A percentile compares a stretch with the other conserved stretches of the same genome.
These are phyloP conservation scores for Cruciata laevipes DNA, from an alignment of 257 asterid species.

Conservation along the genomic window DNA sequence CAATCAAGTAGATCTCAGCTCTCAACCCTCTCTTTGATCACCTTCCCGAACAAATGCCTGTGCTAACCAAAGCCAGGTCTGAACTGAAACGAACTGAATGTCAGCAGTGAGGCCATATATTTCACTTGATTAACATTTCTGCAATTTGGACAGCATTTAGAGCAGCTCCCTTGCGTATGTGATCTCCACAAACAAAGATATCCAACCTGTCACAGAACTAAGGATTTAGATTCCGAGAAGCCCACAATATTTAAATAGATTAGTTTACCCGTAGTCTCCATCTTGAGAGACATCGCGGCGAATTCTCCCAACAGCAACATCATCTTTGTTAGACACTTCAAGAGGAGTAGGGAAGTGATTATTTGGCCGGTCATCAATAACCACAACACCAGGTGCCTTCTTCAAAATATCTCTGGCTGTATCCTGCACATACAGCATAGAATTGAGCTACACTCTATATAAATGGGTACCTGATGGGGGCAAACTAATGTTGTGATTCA, in stretches of 20 bases:
- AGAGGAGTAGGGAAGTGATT: slow-evolving; percentile 86
- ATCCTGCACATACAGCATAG: slow-evolving; percentile 22
- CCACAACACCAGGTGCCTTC: slow-evolving; percentile 70
- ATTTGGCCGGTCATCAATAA: slow-evolving; percentile 73
- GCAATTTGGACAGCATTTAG: slow-evolving; percentile 89
- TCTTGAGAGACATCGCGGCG: slow-evolving; percentile 81
- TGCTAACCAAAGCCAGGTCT: neutral
- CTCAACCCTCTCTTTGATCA: neutral
- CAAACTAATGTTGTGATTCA: too few relatives aligned
- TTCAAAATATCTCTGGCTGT: slow-evolving; percentile 69
- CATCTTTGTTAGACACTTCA: slow-evolving; percentile 75
- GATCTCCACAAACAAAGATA: slow-evolving; percentile 91
- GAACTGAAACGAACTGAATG: neutral
- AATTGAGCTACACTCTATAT: neutral
- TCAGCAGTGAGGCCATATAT: neutral
- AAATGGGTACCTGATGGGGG: neutral
- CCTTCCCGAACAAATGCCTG: neutral
- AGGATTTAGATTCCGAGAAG: neutral
- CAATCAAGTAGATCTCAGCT: neutral
- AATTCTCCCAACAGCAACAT: slow-evolving; percentile 91
- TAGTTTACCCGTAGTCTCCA: slow-evolving; percentile 70
- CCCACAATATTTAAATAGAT: neutral
- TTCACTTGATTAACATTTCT: slow-evolving; percentile 55
- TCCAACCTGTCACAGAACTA: slow-evolving; percentile 50
- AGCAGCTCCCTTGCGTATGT: slow-evolving; percentile 95